Base-by-base conservation (phyloP, 306 rosid genomes). In the Corylus americana region DNA sequence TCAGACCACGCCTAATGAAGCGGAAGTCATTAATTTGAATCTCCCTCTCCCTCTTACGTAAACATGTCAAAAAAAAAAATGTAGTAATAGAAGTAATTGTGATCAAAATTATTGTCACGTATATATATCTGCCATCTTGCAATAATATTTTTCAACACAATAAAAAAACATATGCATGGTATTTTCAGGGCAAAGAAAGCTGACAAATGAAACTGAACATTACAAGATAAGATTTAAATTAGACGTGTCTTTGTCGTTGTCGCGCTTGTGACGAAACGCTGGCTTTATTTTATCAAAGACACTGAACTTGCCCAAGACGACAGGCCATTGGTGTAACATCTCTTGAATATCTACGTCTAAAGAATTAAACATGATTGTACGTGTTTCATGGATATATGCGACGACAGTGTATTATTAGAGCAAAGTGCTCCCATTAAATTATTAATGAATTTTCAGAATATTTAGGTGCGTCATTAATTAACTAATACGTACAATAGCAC, bases 301-400 rank as follows among this genome's bases (percentile, higher is more conserved):
- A 79, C 17, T 59, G 77, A 71, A 79, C 62, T 74, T 48, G 71
- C 71, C 72, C 53, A 57, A 29, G 37, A 71, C 20, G 82, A 71
- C 82, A n/a, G 62, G n/a, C 12, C 2, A 3, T 3, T 39, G 57
- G n/a, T 53, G 20, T 42, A 5, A 5, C 45, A 42, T 42, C 45
- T 5, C 45, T 37, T 3, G 3, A 37, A 3, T 37, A 37, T 37
- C 42, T 3, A 37, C 42, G 42, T 37, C 42, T 37, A 37, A 37
- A 37, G 5, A 37, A 37, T 37, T 37, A 37, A 37, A 37, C 42
- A 37, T 37, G 42, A 37, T 37, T 37, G 42, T 37, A 42, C 45
- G 7, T 42, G 45, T 42, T 42, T 42, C 45, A 5, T 42, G 45
- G 45, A 42, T 42, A 42, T 42, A 42, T 42, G 8, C 45, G 7